These are phyloP conservation scores for Irpex lacteus DNA, from an alignment of 1,284 basidiomycete genomes.

Conservation along the genomic window DNA sequence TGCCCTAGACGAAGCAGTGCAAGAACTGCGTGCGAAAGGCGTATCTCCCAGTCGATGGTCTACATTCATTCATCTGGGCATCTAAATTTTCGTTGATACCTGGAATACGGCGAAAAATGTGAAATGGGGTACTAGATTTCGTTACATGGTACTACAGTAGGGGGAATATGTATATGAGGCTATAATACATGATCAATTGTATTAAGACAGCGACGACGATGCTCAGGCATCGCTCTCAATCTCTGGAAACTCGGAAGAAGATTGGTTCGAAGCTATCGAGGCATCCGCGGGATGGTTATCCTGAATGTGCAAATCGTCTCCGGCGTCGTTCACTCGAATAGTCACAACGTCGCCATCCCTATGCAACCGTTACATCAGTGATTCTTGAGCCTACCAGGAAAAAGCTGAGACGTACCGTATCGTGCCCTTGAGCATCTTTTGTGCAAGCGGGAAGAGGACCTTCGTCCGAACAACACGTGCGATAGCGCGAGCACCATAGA, in stretches of 20 bases:
- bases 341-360: slow-evolving; percentile 65
- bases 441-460: slow-evolving; percentile 77
- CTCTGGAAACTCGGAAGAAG: slow-evolving; percentile 7
- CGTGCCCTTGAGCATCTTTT: slow-evolving; percentile 71
- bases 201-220: no score
- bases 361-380: not conserved
- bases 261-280: slow-evolving; percentile 13
- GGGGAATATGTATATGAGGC: not conserved
- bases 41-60: not conserved
- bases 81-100: not conserved
- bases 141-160: no score
- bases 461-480: slow-evolving; percentile 76
- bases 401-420: slow-evolving; percentile 55
- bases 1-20: not conserved
- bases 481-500: slow-evolving; percentile 86
- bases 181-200: not conserved
- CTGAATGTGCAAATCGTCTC: slow-evolving; percentile 44
- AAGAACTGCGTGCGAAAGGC: not conserved
- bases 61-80: not conserved
- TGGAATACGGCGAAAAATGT: no score
- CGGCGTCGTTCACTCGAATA: slow-evolving; percentile 47
- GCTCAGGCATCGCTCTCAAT: not conserved
- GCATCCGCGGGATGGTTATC: slow-evolving; percentile 58
- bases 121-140: no score
- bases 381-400: not conserved